A percentile compares a stretch with the other conserved stretches of the same genome.
These are phyloP conservation scores for Tetrapisispora namnaoensis DNA, from an alignment of 805 yeast species.

Conservation along the genomic window DNA sequence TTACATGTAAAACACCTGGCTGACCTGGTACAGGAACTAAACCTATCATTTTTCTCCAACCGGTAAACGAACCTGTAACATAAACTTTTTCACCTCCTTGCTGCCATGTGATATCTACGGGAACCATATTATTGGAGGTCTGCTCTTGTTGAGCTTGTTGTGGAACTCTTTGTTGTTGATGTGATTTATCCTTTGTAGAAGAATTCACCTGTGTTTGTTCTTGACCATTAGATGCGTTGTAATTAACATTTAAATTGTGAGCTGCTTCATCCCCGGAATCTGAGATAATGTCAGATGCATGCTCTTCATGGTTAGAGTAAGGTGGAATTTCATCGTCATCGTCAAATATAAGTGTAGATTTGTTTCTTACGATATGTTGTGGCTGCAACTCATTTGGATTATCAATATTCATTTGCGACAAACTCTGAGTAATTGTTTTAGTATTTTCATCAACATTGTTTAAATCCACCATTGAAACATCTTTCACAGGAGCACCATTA, in stretches of 20 bases:
- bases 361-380: slow-evolving; percentile 37
- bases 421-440: slow-evolving; percentile 19
- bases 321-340: slow-evolving; percentile 45
- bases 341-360: slow-evolving; percentile 64
- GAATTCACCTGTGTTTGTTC: neutral
- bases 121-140: slow-evolving; percentile 24
- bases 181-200: neutral
- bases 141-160: neutral
- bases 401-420: slow-evolving; percentile 30
- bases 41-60: slow-evolving; percentile 97
- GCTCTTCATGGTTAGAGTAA: slow-evolving; percentile 27
- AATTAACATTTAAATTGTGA: neutral
- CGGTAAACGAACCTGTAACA: slow-evolving; percentile 95
- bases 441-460: slow-evolving; percentile 5
- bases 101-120: slow-evolving; percentile 76
- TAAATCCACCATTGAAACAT: slow-evolving; percentile 23
- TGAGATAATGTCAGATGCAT: slow-evolving; percentile 7
- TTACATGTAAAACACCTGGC: slow-evolving; percentile 43
- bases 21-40: slow-evolving; percentile 36
- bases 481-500: slow-evolving; percentile 10
- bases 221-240: slow-evolving; percentile 1
- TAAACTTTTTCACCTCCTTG: slow-evolving; percentile 96
- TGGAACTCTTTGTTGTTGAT: slow-evolving; percentile 3
- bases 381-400: slow-evolving; percentile 13
- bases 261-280: slow-evolving; percentile 9